Percentiles rank a stretch among this genome's conserved stretches.
Evolutionary conservation across 1,139 yeast species (phyloP).

Genomic region (Debaryomycetaceae sp.): DNA sequence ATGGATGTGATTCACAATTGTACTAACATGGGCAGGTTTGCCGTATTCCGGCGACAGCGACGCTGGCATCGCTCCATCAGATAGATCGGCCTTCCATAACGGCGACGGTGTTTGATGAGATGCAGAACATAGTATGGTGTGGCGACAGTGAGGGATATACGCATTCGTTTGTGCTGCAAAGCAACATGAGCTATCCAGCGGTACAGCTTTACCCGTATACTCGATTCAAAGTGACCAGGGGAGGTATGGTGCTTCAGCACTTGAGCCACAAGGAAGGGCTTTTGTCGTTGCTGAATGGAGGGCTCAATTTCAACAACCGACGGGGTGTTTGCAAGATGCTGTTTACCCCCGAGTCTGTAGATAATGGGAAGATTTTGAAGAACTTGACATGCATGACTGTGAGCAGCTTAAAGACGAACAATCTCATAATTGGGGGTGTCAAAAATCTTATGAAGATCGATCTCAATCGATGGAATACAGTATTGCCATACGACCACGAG

Average conservation of each 20-base stretch:
- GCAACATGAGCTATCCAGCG: constrained; percentile 25
- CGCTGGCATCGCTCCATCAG: constrained; percentile 6
- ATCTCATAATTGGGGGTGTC: constrained; percentile 35
- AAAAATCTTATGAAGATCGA: constrained; percentile 55
- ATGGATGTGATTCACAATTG: neutral
- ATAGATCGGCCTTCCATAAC: constrained; percentile 16
- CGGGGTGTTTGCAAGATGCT: constrained; percentile 50
- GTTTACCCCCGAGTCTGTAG: constrained; percentile 24
- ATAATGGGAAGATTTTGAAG: constrained; percentile 17
- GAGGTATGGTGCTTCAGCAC: constrained; percentile 45
- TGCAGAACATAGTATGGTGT: constrained; percentile 77
- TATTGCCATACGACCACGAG: constrained; percentile 21
- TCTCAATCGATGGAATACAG: constrained; percentile 48
- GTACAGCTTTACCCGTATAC: constrained; percentile 45
- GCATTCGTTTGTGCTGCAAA: constrained; percentile 24
- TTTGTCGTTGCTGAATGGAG: constrained; percentile 50
- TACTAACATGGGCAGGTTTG: constrained; percentile 18
- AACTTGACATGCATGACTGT: constrained; percentile 36
- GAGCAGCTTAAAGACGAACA: constrained; percentile 32
- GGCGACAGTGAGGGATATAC: constrained; percentile 59
- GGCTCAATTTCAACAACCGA: constrained; percentile 54
- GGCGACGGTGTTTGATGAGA: constrained; percentile 61
- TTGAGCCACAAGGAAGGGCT: constrained; percentile 57
- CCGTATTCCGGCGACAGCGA: constrained; percentile 24
- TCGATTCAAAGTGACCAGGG: constrained; percentile 45